A percentile compares a stretch with the other conserved stretches of the same genome.
These are phyloP conservation scores for Brassica rapa DNA, from an alignment of 345 rosid species.

Conservation along the genomic window DNA sequence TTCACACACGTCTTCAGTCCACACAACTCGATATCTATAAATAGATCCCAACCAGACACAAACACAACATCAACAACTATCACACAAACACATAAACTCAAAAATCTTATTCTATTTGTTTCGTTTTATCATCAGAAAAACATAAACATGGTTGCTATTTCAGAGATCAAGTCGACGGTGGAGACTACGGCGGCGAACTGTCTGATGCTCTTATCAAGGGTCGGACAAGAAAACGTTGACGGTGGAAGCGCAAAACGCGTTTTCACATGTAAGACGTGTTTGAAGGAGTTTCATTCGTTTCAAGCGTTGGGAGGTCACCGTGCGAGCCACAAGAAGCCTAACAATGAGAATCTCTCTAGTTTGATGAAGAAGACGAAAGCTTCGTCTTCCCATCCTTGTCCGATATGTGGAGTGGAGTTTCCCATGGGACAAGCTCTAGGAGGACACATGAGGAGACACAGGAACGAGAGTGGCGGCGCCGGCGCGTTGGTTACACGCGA, in stretches of 20 bases:
- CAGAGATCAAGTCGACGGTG: slow-evolving; percentile 40
- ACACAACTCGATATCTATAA: slow-evolving; percentile 38
- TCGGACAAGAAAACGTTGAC: slow-evolving; percentile 45
- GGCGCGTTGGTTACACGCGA: slow-evolving; percentile 42
- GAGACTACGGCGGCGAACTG: slow-evolving; percentile 44
- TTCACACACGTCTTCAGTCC: slow-evolving; percentile 25
- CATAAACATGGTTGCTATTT: slow-evolving; percentile 25
- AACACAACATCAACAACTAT: slow-evolving; percentile 3
- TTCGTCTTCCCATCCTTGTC: slow-evolving; percentile 71
- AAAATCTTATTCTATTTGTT: not conserved
- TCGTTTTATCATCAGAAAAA: not conserved
- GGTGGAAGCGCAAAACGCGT: slow-evolving; percentile 41
- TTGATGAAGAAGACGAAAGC: slow-evolving; percentile 46
- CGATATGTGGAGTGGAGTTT: slow-evolving; percentile 85
- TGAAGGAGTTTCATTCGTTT: slow-evolving; percentile 69
- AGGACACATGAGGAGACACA: slow-evolving; percentile 94
- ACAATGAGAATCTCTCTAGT: slow-evolving; percentile 14
- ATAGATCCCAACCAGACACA: slow-evolving; percentile 21
- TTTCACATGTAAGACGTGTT: slow-evolving; percentile 87
- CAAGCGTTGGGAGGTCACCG: slow-evolving; percentile 97
- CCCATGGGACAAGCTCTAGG: slow-evolving; percentile 91
- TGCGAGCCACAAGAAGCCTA: slow-evolving; percentile 87
- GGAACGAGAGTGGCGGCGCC: slow-evolving; percentile 37
- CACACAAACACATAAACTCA: slow-evolving; percentile 35
- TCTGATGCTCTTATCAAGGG: slow-evolving; percentile 68